These are phyloP conservation scores for Phytopythium delawarense DNA, from an alignment of 352 stramenopile species.

Conservation along the genomic window DNA sequence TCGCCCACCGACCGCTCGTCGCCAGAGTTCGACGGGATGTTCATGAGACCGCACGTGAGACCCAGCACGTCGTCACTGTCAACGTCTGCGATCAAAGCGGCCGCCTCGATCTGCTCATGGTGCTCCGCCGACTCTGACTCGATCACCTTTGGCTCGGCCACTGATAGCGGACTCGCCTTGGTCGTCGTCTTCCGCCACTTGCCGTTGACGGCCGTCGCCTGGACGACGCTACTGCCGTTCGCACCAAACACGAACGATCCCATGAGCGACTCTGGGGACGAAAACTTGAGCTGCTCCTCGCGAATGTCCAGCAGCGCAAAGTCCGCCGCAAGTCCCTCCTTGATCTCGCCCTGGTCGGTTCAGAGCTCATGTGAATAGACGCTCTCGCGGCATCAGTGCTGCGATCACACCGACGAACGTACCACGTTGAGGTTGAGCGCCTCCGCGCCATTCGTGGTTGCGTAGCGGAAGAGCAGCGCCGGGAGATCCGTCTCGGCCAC, in stretches of 20 bases:
- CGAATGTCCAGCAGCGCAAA: conserved; percentile 66
- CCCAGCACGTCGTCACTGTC: conserved; percentile 63
- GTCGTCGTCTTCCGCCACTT: conserved; percentile 50
- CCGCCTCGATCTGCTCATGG: conserved; percentile 34
- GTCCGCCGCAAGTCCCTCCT: conserved; percentile 55
- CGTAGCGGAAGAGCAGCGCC: conserved; percentile 63
- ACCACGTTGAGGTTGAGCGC: conserved; percentile 71
- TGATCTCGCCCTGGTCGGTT: conserved; percentile 52
- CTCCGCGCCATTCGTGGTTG: conserved; percentile 57
- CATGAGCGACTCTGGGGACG: conserved; percentile 47
- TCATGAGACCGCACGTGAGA: conserved; percentile 65
- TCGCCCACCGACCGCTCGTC: conserved; percentile 71
- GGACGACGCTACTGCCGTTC: conserved; percentile 65
- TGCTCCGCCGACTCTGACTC: conserved; percentile 36
- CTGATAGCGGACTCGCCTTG: conserved; percentile 10
- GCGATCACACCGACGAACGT: conserved; percentile 9
- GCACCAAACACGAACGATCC: conserved; percentile 68
- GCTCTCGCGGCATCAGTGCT: neutral
- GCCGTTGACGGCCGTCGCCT: conserved; percentile 68
- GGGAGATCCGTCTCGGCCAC: conserved; percentile 52
- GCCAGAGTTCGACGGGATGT: conserved; percentile 62
- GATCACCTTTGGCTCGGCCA: neutral
- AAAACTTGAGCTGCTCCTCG: conserved; percentile 72
- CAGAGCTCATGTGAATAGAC: conserved; percentile 6
- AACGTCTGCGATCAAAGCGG: conserved; percentile 41